phyloP scores from a whole-genome alignment of 371 early-diverging fungal genomes.

The Gilbertella persicaria region DNA sequence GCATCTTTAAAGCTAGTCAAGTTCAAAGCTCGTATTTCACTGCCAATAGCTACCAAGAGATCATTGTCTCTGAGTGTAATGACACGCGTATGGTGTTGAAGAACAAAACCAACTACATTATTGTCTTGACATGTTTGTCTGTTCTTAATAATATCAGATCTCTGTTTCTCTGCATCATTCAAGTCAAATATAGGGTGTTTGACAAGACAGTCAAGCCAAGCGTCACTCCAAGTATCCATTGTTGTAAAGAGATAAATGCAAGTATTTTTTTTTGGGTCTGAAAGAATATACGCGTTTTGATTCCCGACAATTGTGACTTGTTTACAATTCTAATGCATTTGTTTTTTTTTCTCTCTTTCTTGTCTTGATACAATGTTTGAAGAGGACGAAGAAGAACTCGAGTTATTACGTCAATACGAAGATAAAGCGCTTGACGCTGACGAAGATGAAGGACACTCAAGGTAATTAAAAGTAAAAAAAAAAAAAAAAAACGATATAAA shows the following conservation, averaged over 20 bases:
- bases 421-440: constrained; percentile 6
- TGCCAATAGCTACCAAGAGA: constrained; percentile 41
- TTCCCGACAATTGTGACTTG: no score
- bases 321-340: not conserved
- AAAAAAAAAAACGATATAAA: not conserved
- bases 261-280: not conserved
- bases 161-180: constrained; percentile 6
- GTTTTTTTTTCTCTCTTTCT: not conserved
- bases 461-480: constrained; percentile 3
- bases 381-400: constrained; percentile 26
- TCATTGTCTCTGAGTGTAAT: constrained; percentile 38
- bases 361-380: constrained; percentile 9
- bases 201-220: constrained; percentile 23
- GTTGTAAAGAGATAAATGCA: not conserved
- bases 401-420: constrained; percentile 23
- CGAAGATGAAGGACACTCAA: constrained; percentile 9
- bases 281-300: no score
- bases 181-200: constrained; percentile 28
- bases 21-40: constrained; percentile 36
- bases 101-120: constrained; percentile 1
- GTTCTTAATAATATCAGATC: not conserved
- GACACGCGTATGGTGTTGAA: constrained; percentile 32
- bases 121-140: constrained; percentile 14
- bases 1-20: constrained; percentile 38
- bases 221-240: constrained; percentile 8